phyloP scores from a whole-genome alignment of 768 basidiomycete genomes.

The Trametes coccinea region DNA sequence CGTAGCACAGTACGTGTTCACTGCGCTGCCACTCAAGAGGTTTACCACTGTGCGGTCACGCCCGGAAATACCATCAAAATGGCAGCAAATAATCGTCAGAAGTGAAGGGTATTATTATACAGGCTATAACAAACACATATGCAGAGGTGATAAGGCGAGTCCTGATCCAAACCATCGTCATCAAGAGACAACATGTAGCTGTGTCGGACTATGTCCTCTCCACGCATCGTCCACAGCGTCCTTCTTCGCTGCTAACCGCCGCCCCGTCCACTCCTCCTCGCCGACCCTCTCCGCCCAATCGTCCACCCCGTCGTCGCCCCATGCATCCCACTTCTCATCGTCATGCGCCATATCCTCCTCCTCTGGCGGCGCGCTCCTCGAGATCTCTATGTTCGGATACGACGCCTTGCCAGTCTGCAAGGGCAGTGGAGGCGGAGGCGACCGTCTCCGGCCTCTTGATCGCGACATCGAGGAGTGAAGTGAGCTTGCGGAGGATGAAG shows the following conservation, averaged over 20 bases:
- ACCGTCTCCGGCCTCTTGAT: conserved; percentile 24
- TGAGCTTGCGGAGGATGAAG: conserved; percentile 34
- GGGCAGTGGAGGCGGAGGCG: conserved; percentile 28
- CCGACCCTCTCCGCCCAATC: conserved; percentile 54
- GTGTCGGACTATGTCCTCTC: conserved; percentile 24
- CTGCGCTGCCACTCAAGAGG: too few relatives aligned
- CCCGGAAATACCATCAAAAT: too few relatives aligned
- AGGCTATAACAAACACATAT: not conserved
- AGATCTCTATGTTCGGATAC: conserved; percentile 9
- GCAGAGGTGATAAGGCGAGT: not conserved
- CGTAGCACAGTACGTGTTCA: too few relatives aligned
- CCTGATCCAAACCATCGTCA: not conserved
- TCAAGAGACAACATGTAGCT: conserved; percentile 7
- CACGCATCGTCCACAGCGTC: conserved; percentile 33
- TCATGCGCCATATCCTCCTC: conserved; percentile 17
- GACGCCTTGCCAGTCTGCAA: conserved; percentile 22
- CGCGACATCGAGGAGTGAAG: conserved; percentile 31
- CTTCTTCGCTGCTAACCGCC: conserved; percentile 41
- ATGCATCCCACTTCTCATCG: conserved; percentile 45
- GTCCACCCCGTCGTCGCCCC: conserved; percentile 39
- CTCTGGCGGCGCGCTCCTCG: conserved; percentile 5
- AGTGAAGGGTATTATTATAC: conserved; percentile 6
- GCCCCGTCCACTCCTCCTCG: conserved; percentile 50
- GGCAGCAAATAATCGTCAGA: not conserved
- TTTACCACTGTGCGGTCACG: too few relatives aligned